Percentiles rank a stretch among this genome's conserved stretches.
Conservation (phyloP, 441 rosid genomes). For the Pelargonium fulgidum region DNA sequence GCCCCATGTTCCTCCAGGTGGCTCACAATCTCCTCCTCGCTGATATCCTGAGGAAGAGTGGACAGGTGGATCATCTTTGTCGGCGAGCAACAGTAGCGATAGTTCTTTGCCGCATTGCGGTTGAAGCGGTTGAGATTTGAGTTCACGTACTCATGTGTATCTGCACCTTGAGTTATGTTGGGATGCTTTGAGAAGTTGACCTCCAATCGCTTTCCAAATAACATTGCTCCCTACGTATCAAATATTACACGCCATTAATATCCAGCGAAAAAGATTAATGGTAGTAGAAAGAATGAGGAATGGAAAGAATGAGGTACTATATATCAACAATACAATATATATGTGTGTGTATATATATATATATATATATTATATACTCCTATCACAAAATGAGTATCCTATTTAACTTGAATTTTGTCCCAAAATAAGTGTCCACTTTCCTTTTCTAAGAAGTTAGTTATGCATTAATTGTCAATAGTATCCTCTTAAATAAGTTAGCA, state of each 20-base stretch:
- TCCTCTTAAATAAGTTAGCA: too few species aligned
- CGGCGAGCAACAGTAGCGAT: conserved; percentile 95
- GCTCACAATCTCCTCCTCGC: conserved; percentile 69
- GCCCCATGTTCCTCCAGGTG: conserved; percentile 78
- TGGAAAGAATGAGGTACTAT: not conserved
- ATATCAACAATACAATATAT: too few species aligned
- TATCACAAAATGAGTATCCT: too few species aligned
- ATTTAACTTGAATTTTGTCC: too few species aligned
- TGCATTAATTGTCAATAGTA: too few species aligned
- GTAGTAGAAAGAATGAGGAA: not conserved
- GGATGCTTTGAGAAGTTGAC: conserved; percentile 92
- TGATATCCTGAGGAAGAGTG: conserved; percentile 77
- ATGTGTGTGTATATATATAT: too few species aligned
- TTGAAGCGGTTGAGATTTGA: conserved; percentile 94
- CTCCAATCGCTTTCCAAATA: conserved; percentile 85
- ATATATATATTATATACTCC: too few species aligned
- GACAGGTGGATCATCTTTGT: conserved; percentile 93
- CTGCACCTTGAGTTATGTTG: conserved; percentile 81
- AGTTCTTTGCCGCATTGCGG: conserved; percentile 95
- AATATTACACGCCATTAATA: not conserved
- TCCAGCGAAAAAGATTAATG: not conserved
- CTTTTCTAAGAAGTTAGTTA: too few species aligned
- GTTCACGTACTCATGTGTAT: conserved; percentile 69
- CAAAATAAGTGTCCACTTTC: too few species aligned
- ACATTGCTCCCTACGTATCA: conserved; percentile 59